Base-by-base conservation (phyloP, 768 basidiomycete species). In the Mycena amicta region DNA sequence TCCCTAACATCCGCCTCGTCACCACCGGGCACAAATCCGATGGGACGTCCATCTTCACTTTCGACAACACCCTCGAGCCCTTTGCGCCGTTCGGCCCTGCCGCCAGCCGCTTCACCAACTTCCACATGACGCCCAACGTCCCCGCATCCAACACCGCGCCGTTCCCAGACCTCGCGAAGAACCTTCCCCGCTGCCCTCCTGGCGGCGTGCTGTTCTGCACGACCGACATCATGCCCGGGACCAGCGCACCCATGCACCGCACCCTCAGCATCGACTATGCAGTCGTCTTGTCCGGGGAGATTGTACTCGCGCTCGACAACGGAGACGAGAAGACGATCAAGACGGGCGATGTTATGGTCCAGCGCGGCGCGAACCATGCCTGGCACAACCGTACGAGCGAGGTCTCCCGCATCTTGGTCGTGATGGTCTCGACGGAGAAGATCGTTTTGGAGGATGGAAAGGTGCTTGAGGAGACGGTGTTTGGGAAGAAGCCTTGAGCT, bases 211-310 rank as follows among this genome's bases (percentile, higher is more conserved):
- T 55, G 13, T 60, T 60, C 59, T 55, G 53, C 53, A 55, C 50
- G 40, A 60, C 60, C 8, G 60, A 61, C 52, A 56, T 61, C 47
- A 47, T 33, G 16, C 50, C 59, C n/a, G 59, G 59, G 22, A 37
- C 16, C 3, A 52, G 53, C 29, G 57, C 54, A 28, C 57, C 61
- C 18, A 62, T 62, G 61, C 61, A 62, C 46, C 56, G 61, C 50
- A 62, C 61, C 4, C 50, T 33, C 12, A 62, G 57, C 57, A 4
- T 62, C 23, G 61, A 59, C 57, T 62, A 58, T 33, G 57, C 57
- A 13, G 61, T 59, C 39, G 61, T 62, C 4, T 37, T 62, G 4
- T 62, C 57, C 8, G 60, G 61, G 3, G 57, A 62, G 54, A 62
- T 62, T 16, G 57, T 62, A 4, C 46, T 55, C 15, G 37, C 20